phyloP scores from a whole-genome alignment of 140 eudicot species.

The Ambrosia hybrid region DNA sequence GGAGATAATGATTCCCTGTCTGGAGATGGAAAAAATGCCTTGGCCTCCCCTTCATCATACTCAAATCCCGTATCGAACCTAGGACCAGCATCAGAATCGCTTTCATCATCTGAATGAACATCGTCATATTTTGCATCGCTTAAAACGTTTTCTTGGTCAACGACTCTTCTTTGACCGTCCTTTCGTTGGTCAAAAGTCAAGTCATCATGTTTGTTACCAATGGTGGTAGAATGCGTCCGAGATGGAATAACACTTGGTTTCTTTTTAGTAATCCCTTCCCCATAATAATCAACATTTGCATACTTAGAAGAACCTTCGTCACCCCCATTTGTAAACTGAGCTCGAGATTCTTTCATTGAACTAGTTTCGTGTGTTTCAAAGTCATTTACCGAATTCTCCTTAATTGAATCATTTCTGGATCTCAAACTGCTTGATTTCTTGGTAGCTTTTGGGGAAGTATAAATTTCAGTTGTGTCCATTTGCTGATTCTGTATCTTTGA shows the following conservation, averaged over 20 bases:
- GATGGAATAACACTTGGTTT: too few relatives aligned
- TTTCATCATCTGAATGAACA: conserved; percentile 29
- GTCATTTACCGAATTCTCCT: conserved; percentile 29
- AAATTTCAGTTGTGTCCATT: conserved; percentile 19
- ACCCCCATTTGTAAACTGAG: conserved; percentile 20
- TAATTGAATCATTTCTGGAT: conserved; percentile 38
- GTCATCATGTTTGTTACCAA: conserved; percentile 24
- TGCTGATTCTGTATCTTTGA: conserved; percentile 31
- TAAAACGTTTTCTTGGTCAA: conserved; percentile 26
- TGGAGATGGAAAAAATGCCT: conserved; percentile 38
- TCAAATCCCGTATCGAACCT: conserved; percentile 33
- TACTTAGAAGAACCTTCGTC: conserved; percentile 20
- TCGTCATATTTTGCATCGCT: conserved; percentile 30
- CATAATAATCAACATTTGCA: conserved; percentile 21
- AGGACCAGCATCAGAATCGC: conserved; percentile 46
- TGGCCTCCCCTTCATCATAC: conserved; percentile 47
- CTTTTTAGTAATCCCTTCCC: too few relatives aligned
- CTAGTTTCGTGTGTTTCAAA: conserved; percentile 24
- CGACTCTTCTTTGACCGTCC: conserved; percentile 24
- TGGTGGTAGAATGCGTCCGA: too few relatives aligned
- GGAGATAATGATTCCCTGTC: conserved; percentile 33
- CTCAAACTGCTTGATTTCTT: conserved; percentile 34
- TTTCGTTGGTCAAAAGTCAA: conserved; percentile 25
- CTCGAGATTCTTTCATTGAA: conserved; percentile 21
- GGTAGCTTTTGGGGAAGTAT: conserved; percentile 21